A percentile compares a stretch with the other conserved stretches of the same genome.
Conservation (phyloP, 495 filamentous ascomycete genomes). For the Xeromyces bisporus region DNA sequence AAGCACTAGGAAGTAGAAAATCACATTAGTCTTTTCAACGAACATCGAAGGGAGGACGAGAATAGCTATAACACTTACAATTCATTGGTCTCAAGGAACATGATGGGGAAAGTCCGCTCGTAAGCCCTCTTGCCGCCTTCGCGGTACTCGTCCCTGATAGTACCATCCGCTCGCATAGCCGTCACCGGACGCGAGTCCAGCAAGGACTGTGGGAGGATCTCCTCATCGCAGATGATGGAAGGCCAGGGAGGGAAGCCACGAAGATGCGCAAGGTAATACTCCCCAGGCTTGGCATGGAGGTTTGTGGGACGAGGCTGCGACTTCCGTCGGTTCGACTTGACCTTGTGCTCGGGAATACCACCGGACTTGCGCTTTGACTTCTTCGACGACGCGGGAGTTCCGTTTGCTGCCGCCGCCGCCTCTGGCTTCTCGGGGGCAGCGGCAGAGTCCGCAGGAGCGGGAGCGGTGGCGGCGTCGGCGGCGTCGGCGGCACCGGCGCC, state of each 20-base stretch:
- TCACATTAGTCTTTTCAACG: no score
- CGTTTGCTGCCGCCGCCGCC: conserved; percentile 14
- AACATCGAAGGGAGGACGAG: no score
- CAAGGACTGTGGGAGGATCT: conserved; percentile 64
- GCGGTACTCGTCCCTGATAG: conserved; percentile 64
- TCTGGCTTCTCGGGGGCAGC: conserved; percentile 7
- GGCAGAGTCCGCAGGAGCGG: conserved; percentile 10
- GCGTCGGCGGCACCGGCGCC: background rate
- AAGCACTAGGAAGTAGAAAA: conserved; percentile 38
- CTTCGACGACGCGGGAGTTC: conserved; percentile 29
- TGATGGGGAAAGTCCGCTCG: conserved; percentile 77
- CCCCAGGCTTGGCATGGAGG: conserved; percentile 64
- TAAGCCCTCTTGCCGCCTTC: conserved; percentile 67
- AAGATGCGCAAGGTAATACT: conserved; percentile 72
- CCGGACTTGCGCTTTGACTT: conserved; percentile 51
- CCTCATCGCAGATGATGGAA: conserved; percentile 76
- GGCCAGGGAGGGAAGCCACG: conserved; percentile 88
- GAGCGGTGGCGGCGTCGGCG: background rate
- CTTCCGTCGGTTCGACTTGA: conserved; percentile 69
- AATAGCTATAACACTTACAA: conserved; percentile 80
- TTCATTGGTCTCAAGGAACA: conserved; percentile 87
- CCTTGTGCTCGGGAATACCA: conserved; percentile 46
- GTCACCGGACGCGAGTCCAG: conserved; percentile 62
- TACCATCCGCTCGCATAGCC: conserved; percentile 60
- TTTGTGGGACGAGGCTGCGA: conserved; percentile 54